Evolutionary conservation across 2,329 filamentous ascomycete genomes (phyloP), one percentile per base, ranked within the genome.

Genomic region (Corniculantispora saksenae): DNA sequence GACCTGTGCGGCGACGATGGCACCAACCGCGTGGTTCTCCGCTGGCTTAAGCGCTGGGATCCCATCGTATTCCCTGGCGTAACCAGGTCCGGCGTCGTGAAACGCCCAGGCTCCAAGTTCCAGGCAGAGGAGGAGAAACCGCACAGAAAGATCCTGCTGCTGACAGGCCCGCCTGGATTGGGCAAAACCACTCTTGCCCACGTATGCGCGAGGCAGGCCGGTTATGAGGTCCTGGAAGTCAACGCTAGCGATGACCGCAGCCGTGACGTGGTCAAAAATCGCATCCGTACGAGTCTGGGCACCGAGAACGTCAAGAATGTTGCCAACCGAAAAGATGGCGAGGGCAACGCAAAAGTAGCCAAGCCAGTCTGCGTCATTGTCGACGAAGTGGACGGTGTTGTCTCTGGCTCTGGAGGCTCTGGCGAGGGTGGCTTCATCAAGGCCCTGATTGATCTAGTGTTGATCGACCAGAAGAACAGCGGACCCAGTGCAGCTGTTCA

Each of bases 191-290:
- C 95, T 0, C 78, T 99, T 56, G 95, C 95, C 1, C 95, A 99
- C 77, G 95, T 99, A 0, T 98, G 95, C 75, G 96, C 96, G 0
- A 89, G 85, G 70, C 95, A 99, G 78, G 95, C 95, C 6, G 95
- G 95, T 0, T 99, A 99, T 72, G 95, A 98, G 72, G 91, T 97
- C 1, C 86, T 98, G 74, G 95, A 99, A 75, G 97, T 99, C 78
- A 99, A 99, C 72, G 95, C 96, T 10, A 98, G 94, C 71, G 95
- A 99, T 73, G 96, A 99, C 74, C 86, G 95, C 71, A 97, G 93
- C 73, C 85, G 86, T 35, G 89, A 94, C 72, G 93, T 99, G 1
- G 95, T 99, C 43, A 95, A 92, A 74, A 93, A 92, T 8, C 86
- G 93, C 19, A 97, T 99, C 69, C 86, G 92, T 70, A 97, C 97